phyloP scores from a whole-genome alignment of 164 flowering plant genomes.

The Hamamelis virginiana region DNA sequence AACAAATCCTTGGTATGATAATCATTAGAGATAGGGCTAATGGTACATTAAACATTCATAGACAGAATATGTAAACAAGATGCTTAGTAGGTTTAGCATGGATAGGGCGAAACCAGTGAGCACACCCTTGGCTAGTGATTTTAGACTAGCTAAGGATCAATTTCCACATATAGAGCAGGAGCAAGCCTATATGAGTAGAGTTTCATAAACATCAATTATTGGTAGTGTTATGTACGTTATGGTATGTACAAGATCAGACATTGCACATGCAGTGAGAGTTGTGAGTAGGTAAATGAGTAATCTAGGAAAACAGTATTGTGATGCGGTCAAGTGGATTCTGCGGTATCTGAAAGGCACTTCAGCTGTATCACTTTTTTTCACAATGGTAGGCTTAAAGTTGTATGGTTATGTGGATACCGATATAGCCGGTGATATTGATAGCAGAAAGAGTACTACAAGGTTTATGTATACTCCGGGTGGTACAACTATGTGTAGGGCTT shows the following conservation, averaged over 20 bases:
- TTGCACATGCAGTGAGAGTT: neutral
- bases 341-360: neutral
- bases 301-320: neutral
- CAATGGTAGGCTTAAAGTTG: neutral
- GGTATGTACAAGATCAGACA: neutral
- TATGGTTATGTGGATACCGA: neutral
- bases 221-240: neutral
- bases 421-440: neutral
- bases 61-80: too few species aligned
- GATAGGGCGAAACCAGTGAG: too few species aligned
- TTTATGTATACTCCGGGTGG: neutral
- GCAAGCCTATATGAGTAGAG: neutral
- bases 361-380: too few species aligned
- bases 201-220: neutral
- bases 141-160: too few species aligned
- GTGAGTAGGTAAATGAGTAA: neutral
- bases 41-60: neutral
- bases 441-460: neutral
- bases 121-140: too few species aligned
- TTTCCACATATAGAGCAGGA: too few species aligned
- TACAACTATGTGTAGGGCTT: neutral
- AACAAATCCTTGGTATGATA: neutral
- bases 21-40: neutral
- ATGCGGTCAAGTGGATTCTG: neutral
- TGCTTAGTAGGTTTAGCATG: too few species aligned